Evolutionary conservation across 2,329 filamentous ascomycete species (phyloP).

Genomic region (Talaromyces sp.): DNA sequence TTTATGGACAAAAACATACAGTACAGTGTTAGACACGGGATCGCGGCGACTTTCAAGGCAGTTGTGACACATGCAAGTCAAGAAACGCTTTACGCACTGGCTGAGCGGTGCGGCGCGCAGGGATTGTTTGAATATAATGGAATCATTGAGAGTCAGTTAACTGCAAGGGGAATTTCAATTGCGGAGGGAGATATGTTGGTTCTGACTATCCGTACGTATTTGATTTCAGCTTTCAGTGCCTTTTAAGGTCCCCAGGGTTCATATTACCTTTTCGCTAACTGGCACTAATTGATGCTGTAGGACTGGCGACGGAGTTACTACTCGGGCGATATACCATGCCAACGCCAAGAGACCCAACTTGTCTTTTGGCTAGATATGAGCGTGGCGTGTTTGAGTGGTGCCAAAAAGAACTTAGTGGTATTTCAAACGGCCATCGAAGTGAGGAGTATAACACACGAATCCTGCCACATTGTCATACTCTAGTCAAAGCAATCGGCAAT

Average conservation of each 20-base stretch:
- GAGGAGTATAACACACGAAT: constrained; percentile 24
- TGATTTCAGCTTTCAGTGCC: not conserved
- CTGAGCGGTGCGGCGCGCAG: constrained; percentile 20
- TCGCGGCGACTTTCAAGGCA: constrained; percentile 18
- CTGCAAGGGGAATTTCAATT: constrained; percentile 16
- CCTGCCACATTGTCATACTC: constrained; percentile 21
- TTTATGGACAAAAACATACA: constrained; percentile 3
- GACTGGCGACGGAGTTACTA: constrained; percentile 28
- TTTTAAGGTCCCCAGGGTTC: not conserved
- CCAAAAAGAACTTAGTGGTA: not conserved
- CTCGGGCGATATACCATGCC: constrained; percentile 28
- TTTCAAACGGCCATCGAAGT: constrained; percentile 20
- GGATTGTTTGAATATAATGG: constrained; percentile 20
- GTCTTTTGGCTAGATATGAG: constrained; percentile 26
- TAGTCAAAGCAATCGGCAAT: constrained; percentile 23
- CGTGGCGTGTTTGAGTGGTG: constrained; percentile 22
- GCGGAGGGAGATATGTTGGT: constrained; percentile 18
- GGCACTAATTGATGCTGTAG: constrained; percentile 14
- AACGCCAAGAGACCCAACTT: constrained; percentile 14
- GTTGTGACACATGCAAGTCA: constrained; percentile 14
- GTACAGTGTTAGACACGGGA: constrained; percentile 11
- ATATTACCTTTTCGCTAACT: not conserved
- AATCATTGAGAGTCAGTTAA: constrained; percentile 18
- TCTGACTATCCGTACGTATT: not conserved
- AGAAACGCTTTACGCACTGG: constrained; percentile 10